Percentiles rank a stretch among this genome's conserved stretches.
phyloP scores from a whole-genome alignment of 2,329 filamentous ascomycete species.

The Botryosphaeria dothidea region DNA sequence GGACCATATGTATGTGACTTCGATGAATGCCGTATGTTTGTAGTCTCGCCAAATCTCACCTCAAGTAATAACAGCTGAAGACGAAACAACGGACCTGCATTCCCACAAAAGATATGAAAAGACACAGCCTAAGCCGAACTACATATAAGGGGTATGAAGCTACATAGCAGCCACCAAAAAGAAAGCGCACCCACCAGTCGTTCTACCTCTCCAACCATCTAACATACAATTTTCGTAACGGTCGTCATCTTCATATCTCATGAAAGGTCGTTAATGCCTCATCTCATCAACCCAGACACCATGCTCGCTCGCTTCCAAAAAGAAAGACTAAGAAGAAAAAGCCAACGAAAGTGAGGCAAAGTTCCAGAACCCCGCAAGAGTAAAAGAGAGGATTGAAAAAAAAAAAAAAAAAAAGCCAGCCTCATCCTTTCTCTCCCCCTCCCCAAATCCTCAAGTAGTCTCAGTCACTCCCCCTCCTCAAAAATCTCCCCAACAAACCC shows the following conservation, averaged over 20 bases:
- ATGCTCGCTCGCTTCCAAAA: background rate
- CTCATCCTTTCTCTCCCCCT: too few relatives aligned
- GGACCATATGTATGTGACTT: too few relatives aligned
- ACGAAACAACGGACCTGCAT: too few relatives aligned
- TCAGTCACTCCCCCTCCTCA: constrained; percentile 4
- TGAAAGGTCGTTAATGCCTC: background rate
- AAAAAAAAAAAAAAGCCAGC: background rate
- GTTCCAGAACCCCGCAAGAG: background rate
- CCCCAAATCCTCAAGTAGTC: background rate
- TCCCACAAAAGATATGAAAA: background rate
- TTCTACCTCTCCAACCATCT: background rate
- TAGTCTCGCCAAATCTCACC: too few relatives aligned
- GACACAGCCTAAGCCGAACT: background rate
- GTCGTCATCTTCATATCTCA: background rate
- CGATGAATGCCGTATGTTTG: too few relatives aligned
- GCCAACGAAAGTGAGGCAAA: background rate
- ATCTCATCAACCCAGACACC: background rate
- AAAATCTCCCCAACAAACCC: background rate
- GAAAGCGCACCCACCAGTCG: background rate
- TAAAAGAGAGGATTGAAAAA: too few relatives aligned
- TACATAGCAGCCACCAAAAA: background rate
- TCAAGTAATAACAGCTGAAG: too few relatives aligned
- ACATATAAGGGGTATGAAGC: background rate
- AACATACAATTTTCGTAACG: background rate
- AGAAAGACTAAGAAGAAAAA: background rate